These are phyloP conservation scores for Mallotus japonicus DNA, from an alignment of 441 rosid genomes.

Conservation along the genomic window DNA sequence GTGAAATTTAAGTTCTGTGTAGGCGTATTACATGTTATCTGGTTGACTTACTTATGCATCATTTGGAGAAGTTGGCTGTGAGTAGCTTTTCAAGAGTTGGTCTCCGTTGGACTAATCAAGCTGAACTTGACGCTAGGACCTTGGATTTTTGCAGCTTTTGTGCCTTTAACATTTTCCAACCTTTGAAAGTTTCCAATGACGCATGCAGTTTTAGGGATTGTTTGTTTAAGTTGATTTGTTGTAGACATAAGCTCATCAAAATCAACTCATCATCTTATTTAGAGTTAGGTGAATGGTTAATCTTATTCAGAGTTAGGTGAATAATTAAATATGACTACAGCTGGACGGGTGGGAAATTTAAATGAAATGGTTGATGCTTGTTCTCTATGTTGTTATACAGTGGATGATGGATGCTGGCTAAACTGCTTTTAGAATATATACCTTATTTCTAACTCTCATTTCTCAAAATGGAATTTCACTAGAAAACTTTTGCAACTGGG, in stretches of 20 bases:
- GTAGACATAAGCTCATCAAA: background rate
- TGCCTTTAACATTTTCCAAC: constrained; percentile 7
- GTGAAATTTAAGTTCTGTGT: background rate
- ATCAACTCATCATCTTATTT: background rate
- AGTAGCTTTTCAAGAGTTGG: background rate
- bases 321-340: background rate
- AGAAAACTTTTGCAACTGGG: background rate
- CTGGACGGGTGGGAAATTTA: background rate
- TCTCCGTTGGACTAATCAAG: background rate
- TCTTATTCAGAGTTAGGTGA: background rate
- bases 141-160: background rate
- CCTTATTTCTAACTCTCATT: background rate
- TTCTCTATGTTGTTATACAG: background rate
- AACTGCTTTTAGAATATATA: background rate
- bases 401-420: background rate
- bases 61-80: background rate
- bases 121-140: background rate
- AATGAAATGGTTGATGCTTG: background rate
- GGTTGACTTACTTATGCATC: background rate
- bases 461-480: background rate
- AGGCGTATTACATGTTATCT: background rate
- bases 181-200: background rate
- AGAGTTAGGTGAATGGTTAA: too few species aligned
- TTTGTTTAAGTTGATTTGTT: background rate
- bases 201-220: background rate